phyloP scores from a whole-genome alignment of 108 stramenopile genomes.

The Nannochloropsis salina region DNA sequence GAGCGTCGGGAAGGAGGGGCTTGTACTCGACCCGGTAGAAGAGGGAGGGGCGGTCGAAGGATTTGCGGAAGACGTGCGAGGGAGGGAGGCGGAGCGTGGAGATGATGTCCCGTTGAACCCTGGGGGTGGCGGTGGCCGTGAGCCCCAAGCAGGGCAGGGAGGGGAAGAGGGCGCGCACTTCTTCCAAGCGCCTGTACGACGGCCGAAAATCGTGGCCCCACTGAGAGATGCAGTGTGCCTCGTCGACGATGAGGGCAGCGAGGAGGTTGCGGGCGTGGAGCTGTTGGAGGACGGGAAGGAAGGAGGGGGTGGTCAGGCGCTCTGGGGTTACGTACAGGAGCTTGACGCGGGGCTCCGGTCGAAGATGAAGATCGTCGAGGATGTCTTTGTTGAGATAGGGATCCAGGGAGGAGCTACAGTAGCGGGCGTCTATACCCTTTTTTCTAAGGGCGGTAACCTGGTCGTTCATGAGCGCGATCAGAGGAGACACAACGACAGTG shows the following conservation, averaged over 20 bases:
- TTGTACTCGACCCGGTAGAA: slow-evolving; percentile 1
- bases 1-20: not conserved
- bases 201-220: slow-evolving; percentile 99
- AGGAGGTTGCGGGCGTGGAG: slow-evolving; percentile 64
- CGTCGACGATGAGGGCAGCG: slow-evolving; percentile 86
- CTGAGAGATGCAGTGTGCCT: slow-evolving; percentile 66
- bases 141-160: slow-evolving; percentile 46
- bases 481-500: slow-evolving; percentile 87
- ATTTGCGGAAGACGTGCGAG: not conserved
- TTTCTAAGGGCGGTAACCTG: slow-evolving; percentile 58
- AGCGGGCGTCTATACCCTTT: not conserved
- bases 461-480: slow-evolving; percentile 93
- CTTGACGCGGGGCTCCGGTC: slow-evolving; percentile 43
- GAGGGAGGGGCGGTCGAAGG: slow-evolving; percentile 27
- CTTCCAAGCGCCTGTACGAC: slow-evolving; percentile 49
- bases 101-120: slow-evolving; percentile 7
- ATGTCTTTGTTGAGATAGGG: not conserved
- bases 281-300: slow-evolving; percentile 66
- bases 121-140: slow-evolving; percentile 52
- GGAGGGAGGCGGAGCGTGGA: not conserved
- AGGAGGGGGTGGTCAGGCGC: slow-evolving; percentile 68
- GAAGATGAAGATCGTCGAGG: slow-evolving; percentile 30
- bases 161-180: slow-evolving; percentile 39
- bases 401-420: slow-evolving; percentile 74
- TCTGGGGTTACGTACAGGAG: slow-evolving; percentile 90